Conservation (phyloP, 2,329 filamentous ascomycete genomes). For the Penicillium sclerotiorum region DNA sequence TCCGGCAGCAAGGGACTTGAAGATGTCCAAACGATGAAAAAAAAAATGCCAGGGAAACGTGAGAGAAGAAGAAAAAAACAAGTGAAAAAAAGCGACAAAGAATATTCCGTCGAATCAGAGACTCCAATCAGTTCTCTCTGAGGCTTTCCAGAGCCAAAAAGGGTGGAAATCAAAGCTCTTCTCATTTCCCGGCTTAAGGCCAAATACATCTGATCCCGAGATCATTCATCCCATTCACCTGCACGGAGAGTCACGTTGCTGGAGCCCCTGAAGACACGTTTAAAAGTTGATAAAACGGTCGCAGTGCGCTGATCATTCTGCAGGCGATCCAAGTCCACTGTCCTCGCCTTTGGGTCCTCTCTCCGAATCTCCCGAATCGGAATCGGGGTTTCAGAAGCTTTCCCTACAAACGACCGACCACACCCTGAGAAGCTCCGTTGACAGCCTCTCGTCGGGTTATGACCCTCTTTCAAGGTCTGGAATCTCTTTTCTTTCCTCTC, state of each 20-base stretch:
- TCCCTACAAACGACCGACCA: constrained; percentile 54
- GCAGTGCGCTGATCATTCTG: constrained; percentile 23
- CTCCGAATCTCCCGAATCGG: constrained; percentile 39
- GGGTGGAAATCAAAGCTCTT: background rate
- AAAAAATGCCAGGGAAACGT: too few relatives aligned
- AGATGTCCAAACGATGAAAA: background rate
- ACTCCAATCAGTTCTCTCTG: too few relatives aligned
- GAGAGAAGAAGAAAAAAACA: too few relatives aligned
- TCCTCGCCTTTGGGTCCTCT: constrained; percentile 41
- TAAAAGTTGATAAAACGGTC: constrained; percentile 10
- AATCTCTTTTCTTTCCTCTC: constrained; percentile 8
- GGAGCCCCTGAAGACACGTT: constrained; percentile 14
- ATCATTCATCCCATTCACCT: constrained; percentile 20
- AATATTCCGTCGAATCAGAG: too few relatives aligned
- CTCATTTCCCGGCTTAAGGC: background rate
- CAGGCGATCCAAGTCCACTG: constrained; percentile 44
- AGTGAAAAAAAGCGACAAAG: background rate
- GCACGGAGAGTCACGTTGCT: constrained; percentile 19
- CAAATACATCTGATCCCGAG: constrained; percentile 3
- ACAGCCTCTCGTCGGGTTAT: constrained; percentile 68
- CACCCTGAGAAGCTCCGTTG: constrained; percentile 73
- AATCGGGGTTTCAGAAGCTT: constrained; percentile 50
- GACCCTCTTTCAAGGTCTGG: constrained; percentile 74
- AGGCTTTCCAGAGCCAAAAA: background rate
- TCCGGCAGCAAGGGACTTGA: constrained; percentile 5